Evolutionary conservation across 2,329 filamentous ascomycete genomes (phyloP), one percentile per base, ranked within the genome.

Genomic region (Verticillium albo-atrum): DNA sequence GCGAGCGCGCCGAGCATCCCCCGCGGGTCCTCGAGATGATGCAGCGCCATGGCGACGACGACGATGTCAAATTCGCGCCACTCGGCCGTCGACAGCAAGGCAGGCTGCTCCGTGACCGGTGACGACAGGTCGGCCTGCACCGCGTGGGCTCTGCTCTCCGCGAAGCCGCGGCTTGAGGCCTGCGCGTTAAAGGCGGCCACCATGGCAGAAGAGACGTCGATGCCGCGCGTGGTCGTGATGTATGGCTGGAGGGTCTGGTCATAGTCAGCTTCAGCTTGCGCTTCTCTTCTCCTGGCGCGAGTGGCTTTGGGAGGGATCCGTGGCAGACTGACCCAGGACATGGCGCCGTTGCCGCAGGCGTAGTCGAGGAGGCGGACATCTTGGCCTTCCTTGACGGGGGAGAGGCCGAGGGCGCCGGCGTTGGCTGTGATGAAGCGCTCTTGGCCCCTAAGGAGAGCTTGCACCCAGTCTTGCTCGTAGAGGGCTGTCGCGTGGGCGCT

Each of bases 21-120:
- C 0, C 64, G 61, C 0, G 67, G 63, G 32, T 75, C 65, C 4
- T 68, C 62, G 9, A 76, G 66, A 47, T 76, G 74, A 47, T 76
- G 74, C 1, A 76, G 70, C 0, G 74, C 71, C 67, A 74, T 67
- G 14, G 67, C 69, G 58, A 74, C 74, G 30, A 71, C 66, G 6
- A 68, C 64, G 6, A 72, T 56, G 55, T 75, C 74, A 54, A 75
- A 75, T 17, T 60, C 54, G 56, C 59, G 58, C 52, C 68, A 68
- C 32, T 65, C 67, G 0, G 64, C 61, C 0, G 62, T 64, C 0
- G 68, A 64, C 14, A 61, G 47, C n/a, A 17, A 32, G 0, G 65
- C 65, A 37, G 63, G 61, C 4, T 61, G 59, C 2, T 66, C 61
- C 2, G 65, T 61, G 17, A 65, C 63, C 6, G n/a, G n/a, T n/a